These are phyloP conservation scores for Ophiosphaerella korrae DNA, from an alignment of 2,329 filamentous ascomycete species.

Conservation along the genomic window DNA sequence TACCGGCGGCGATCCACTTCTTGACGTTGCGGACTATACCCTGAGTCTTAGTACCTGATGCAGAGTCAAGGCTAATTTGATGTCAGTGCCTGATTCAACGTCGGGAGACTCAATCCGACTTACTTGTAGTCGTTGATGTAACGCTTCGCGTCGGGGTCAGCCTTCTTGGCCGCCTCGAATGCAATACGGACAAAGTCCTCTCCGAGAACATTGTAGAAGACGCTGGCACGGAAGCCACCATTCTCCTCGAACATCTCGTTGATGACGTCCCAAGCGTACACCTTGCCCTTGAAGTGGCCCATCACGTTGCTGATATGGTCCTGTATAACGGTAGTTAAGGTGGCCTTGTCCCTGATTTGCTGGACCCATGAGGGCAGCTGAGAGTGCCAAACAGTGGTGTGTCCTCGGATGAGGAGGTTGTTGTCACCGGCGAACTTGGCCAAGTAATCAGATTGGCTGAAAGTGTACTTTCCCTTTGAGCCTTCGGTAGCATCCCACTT, in stretches of 20 bases:
- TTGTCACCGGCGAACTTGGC: conserved; percentile 63
- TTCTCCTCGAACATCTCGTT: conserved; percentile 70
- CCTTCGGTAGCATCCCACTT: conserved; percentile 68
- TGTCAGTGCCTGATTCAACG: conserved; percentile 7
- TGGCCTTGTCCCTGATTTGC: conserved; percentile 58
- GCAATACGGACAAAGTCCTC: conserved; percentile 75
- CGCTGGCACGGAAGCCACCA: conserved; percentile 63
- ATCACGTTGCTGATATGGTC: conserved; percentile 66
- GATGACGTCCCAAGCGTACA: conserved; percentile 67
- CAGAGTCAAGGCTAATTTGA: conserved; percentile 64
- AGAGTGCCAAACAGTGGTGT: conserved; percentile 69
- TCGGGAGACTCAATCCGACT: conserved; percentile 2
- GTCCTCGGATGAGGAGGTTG: conserved; percentile 65
- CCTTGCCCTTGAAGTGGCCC: conserved; percentile 66
- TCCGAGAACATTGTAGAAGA: conserved; percentile 72
- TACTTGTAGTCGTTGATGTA: conserved; percentile 75
- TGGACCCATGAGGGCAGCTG: conserved; percentile 62
- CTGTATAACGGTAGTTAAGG: conserved; percentile 63
- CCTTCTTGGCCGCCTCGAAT: conserved; percentile 69
- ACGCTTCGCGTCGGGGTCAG: conserved; percentile 70
- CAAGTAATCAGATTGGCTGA: conserved; percentile 62
- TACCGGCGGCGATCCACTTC: conserved; percentile 66
- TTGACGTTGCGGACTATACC: conserved; percentile 65
- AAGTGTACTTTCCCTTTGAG: conserved; percentile 52
- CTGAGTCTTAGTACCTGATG: conserved; percentile 64